phyloP scores from a whole-genome alignment of 257 asterid species.

The Solanum dulcamara region DNA sequence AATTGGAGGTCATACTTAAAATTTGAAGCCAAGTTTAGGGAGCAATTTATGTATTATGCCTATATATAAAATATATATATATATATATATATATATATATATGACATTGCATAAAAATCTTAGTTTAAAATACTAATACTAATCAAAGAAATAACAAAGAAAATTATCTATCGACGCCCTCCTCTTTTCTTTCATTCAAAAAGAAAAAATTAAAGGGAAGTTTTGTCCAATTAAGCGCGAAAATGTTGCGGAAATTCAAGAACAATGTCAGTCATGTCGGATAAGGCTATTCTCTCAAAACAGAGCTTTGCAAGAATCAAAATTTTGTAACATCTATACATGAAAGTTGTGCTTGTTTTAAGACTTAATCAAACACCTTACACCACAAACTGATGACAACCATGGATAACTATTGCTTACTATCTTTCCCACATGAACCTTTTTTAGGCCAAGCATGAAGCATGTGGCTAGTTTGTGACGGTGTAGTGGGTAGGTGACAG shows the following conservation, averaged over 20 bases:
- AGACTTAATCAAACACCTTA: background rate
- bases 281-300: rapidly evolving
- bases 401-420: background rate
- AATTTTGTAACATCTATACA: background rate
- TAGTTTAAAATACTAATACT: background rate
- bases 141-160: background rate
- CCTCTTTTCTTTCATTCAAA: background rate
- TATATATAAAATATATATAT: no score
- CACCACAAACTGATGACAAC: background rate
- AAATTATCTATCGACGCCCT: background rate
- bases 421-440: background rate
- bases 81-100: no score
- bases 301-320: background rate
- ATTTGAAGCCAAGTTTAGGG: no score
- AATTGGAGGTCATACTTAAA: no score
- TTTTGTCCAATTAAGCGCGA: background rate
- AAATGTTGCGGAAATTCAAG: background rate
- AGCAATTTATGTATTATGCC: no score
- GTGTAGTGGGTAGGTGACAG: background rate
- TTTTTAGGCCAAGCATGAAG: background rate
- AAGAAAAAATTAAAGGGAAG: background rate
- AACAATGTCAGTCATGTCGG: background rate
- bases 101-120: background rate
- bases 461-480: background rate
- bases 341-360: background rate